Evolutionary conservation across 2,329 filamentous ascomycete species (phyloP).

Genomic region (Tolypocladium ovalisporum): DNA sequence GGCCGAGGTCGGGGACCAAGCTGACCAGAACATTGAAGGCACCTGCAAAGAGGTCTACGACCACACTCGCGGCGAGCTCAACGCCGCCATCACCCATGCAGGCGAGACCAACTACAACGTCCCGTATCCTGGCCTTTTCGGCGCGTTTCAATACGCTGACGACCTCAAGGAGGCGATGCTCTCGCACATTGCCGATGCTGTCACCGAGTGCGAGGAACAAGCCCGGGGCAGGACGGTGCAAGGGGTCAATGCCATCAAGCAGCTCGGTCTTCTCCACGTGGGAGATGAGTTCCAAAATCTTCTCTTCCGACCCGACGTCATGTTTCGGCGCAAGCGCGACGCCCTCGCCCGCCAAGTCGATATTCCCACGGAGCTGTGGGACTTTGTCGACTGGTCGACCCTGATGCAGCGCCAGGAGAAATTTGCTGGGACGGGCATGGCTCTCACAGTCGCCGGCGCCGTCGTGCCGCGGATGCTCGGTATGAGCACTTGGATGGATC

Average conservation of each 20-base stretch:
- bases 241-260: constrained; percentile 80
- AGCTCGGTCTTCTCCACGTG: constrained; percentile 77
- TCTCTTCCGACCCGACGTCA: constrained; percentile 80
- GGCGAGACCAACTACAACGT: constrained; percentile 72
- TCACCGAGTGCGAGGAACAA: constrained; percentile 71
- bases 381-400: constrained; percentile 83
- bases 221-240: constrained; percentile 67
- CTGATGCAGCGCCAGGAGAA: constrained; percentile 89
- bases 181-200: constrained; percentile 70
- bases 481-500: constrained; percentile 81
- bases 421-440: constrained; percentile 87
- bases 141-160: constrained; percentile 84
- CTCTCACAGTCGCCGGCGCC: constrained; percentile 80
- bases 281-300: constrained; percentile 79
- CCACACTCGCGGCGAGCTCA: constrained; percentile 66
- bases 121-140: constrained; percentile 74
- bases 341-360: constrained; percentile 75
- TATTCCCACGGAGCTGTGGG: constrained; percentile 76
- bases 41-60: constrained; percentile 80
- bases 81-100: constrained; percentile 62
- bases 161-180: constrained; percentile 89
- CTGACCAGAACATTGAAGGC: constrained; percentile 73
- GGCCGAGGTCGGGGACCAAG: constrained; percentile 66
- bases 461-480: constrained; percentile 73
- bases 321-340: constrained; percentile 83